Evolutionary conservation across 441 rosid species (phyloP), one percentile per base, ranked within the genome.

Genomic region (Gossypium lobatum): DNA sequence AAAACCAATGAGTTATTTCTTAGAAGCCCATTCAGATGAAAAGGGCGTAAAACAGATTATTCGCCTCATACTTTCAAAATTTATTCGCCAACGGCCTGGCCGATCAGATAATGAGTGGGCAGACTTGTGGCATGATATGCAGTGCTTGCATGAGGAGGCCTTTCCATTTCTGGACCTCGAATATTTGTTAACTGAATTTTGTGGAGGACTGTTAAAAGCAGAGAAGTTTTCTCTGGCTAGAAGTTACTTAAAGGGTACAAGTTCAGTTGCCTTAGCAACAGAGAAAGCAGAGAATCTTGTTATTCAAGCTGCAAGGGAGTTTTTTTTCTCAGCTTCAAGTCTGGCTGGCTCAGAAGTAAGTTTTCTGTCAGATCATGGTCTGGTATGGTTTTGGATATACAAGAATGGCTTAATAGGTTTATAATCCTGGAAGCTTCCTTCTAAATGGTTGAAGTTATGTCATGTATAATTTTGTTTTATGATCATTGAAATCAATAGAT

Each of bases 151-250:
- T 66, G 94, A 93, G 80, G 93, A 88, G 85, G 98, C 97, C 75
- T 92, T 95, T 85, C 83, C 92, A 64, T 95, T 92, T 81, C 88
- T 95, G 52, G 93, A 95, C 78, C 88, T 86, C 52, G 98, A 95
- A 82, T 93, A 85, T 61, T 88, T 95, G 92, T 79, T 95, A 73
- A 82, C 81, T 69, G 99, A 95, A 80, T 95, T 93, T 82, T 93
- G 98, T 86, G 86, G 97, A 86, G 99, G 98, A 75, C 84, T 93
- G 75, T 85, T 93, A 76, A 96, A 93, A 87, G 98, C 97, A 70
- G 99, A 97, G 76, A 96, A 91, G 82, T 96, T 96, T 85, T 88
- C 99, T 83, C 91, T 93, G 72, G 99, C 97, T 21, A 91, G 97
- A 84, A 96, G 92, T 83, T 96, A 91, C 86, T 84, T 96, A 58